A percentile compares a stretch with the other conserved stretches of the same genome.
Conservation (phyloP, 441 rosid species). For the Euphorbia neoarborescens region DNA sequence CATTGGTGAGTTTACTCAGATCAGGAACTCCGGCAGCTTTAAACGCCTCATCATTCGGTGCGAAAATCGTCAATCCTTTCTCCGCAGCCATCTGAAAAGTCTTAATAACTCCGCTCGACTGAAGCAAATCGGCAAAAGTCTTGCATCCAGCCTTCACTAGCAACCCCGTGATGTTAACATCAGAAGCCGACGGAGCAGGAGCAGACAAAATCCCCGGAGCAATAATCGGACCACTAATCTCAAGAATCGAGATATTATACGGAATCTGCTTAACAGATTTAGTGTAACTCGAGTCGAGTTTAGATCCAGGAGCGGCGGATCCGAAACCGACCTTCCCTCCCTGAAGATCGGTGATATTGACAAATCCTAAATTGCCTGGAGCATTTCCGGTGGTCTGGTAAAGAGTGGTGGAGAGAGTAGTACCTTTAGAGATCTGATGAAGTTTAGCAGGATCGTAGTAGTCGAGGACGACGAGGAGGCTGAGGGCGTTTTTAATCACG, state of each 20-base stretch:
- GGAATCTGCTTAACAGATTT: conserved; percentile 73
- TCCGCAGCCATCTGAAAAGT: conserved; percentile 49
- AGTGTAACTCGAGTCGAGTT: conserved; percentile 63
- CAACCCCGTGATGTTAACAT: conserved; percentile 59
- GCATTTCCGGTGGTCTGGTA: conserved; percentile 93
- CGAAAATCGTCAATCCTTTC: conserved; percentile 74
- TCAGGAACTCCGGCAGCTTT: conserved; percentile 64
- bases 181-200: conserved; percentile 58
- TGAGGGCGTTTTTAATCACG: conserved; percentile 57
- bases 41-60: conserved; percentile 85
- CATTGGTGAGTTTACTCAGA: conserved; percentile 62
- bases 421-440: conserved; percentile 63
- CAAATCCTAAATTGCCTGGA: conserved; percentile 69
- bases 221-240: conserved; percentile 59
- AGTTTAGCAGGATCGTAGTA: conserved; percentile 70
- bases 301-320: conserved; percentile 70
- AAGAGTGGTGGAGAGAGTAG: conserved; percentile 68
- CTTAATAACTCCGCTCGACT: conserved; percentile 65
- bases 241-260: conserved; percentile 63
- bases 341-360: conserved; percentile 70
- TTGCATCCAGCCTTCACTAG: conserved; percentile 86
- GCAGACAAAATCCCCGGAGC: conserved; percentile 60
- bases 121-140: conserved; percentile 55
- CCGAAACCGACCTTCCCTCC: conserved; percentile 89
- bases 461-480: conserved; percentile 69